A percentile compares a stretch with the other conserved stretches of the same genome.
Conservation (phyloP, 108 stramenopile species). For the Epithemia pelagica region DNA sequence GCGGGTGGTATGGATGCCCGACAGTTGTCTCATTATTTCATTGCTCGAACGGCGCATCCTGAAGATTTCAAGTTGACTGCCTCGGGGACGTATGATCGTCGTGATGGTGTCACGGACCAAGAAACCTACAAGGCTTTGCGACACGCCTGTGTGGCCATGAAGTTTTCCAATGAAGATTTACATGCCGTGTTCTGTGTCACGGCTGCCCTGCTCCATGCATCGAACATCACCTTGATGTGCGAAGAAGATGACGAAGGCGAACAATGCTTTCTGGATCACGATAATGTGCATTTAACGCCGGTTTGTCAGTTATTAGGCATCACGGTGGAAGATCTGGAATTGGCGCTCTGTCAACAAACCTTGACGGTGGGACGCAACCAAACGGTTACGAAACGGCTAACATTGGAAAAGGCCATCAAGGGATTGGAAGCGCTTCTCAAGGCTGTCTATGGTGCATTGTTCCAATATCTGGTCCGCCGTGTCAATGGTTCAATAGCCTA, state of each 20-base stretch:
- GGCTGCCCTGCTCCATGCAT: slow-evolving; percentile 79
- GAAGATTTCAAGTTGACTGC: slow-evolving; percentile 76
- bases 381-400: slow-evolving; percentile 44
- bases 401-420: slow-evolving; percentile 72
- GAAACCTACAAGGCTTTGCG: slow-evolving; percentile 61
- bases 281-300: slow-evolving; percentile 55
- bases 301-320: slow-evolving; percentile 68
- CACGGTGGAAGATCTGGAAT: slow-evolving; percentile 59
- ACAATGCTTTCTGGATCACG: slow-evolving; percentile 41
- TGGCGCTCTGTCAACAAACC: slow-evolving; percentile 61
- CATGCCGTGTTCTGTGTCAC: slow-evolving; percentile 52
- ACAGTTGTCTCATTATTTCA: slow-evolving; percentile 32
- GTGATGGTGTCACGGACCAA: slow-evolving; percentile 78
- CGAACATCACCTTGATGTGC: slow-evolving; percentile 60
- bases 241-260: slow-evolving; percentile 23
- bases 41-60: slow-evolving; percentile 39
- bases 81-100: slow-evolving; percentile 64
- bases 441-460: slow-evolving; percentile 85
- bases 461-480: slow-evolving; percentile 68
- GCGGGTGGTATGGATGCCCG: slow-evolving; percentile 22
- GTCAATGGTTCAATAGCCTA: slow-evolving; percentile 77
- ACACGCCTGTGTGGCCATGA: slow-evolving; percentile 42
- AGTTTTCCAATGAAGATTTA: slow-evolving; percentile 54
- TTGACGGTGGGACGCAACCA: slow-evolving; percentile 69
- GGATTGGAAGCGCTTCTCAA: slow-evolving; percentile 92